Percentiles rank a stretch among this genome's conserved stretches.
These are phyloP conservation scores for Epichloe glyceriae DNA, from an alignment of 2,329 filamentous ascomycete genomes.

Conservation along the genomic window DNA sequence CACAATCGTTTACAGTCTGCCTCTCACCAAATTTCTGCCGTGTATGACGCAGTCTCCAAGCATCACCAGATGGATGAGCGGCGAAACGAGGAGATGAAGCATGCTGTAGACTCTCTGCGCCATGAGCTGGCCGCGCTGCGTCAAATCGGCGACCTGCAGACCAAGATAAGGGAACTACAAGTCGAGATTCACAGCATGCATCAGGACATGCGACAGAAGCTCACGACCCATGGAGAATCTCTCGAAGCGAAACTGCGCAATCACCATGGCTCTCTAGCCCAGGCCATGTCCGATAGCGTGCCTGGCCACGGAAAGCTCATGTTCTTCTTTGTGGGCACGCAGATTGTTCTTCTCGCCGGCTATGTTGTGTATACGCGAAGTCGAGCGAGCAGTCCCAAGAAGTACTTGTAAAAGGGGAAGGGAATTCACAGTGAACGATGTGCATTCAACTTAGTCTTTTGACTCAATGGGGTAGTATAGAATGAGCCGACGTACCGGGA, in stretches of 20 bases:
- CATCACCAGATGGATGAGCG: constrained; percentile 39
- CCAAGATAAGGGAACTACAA: constrained; percentile 39
- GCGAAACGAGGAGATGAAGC: constrained; percentile 41
- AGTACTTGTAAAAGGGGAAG: constrained; percentile 53
- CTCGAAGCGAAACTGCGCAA: constrained; percentile 38
- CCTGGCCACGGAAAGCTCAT: constrained; percentile 44
- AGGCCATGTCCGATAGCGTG: constrained; percentile 33
- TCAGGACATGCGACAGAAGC: constrained; percentile 37
- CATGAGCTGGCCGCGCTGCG: constrained; percentile 33
- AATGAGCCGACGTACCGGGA: too few relatives aligned
- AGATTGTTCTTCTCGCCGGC: constrained; percentile 53
- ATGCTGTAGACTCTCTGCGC: constrained; percentile 34
- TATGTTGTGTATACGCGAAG: constrained; percentile 74
- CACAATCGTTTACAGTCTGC: constrained; percentile 69
- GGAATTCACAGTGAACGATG: too few relatives aligned
- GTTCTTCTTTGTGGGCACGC: constrained; percentile 59
- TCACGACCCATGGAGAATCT: constrained; percentile 36
- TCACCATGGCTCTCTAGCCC: constrained; percentile 36
- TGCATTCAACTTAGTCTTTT: not conserved
- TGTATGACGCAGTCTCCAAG: constrained; percentile 44
- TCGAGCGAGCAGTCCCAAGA: constrained; percentile 69
- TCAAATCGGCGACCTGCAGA: constrained; percentile 28
- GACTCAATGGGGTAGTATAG: not conserved
- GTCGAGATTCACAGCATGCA: constrained; percentile 45
- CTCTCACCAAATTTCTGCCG: constrained; percentile 52